Conservation (phyloP, 805 yeast genomes). For the Ogataea nonfermentans region DNA sequence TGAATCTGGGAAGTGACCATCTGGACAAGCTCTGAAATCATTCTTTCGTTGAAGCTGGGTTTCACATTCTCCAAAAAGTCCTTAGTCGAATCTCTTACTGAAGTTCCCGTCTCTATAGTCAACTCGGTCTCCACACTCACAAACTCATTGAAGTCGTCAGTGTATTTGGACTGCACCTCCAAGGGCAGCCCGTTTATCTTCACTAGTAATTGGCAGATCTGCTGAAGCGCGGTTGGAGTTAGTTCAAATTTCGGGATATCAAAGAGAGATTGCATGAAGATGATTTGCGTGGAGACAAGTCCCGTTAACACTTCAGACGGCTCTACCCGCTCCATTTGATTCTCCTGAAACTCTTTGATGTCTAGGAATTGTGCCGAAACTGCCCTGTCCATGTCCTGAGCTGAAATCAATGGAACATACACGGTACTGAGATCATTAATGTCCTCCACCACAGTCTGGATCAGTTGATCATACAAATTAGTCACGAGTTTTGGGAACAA, state of each 20-base stretch:
- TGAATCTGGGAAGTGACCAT: constrained; percentile 14
- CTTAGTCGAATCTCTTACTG: constrained; percentile 59
- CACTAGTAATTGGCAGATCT: constrained; percentile 33
- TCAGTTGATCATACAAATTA: constrained; percentile 7
- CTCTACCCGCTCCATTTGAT: constrained; percentile 27
- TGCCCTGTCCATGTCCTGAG: constrained; percentile 2
- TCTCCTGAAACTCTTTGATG: constrained; percentile 17
- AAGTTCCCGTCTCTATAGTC: constrained; percentile 40
- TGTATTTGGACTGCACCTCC: constrained; percentile 47
- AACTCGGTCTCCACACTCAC: constrained; percentile 76
- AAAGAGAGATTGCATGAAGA: constrained; percentile 29
- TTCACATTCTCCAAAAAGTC: constrained; percentile 55
- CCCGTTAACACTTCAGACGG: constrained; percentile 19
- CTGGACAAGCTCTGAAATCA: constrained; percentile 25
- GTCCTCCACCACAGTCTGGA: constrained; percentile 21
- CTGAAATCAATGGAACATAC: constrained; percentile 20
- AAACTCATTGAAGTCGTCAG: constrained; percentile 61
- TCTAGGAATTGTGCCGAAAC: constrained; percentile 20
- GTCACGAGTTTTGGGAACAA: constrained; percentile 25
- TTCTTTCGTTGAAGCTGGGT: constrained; percentile 36
- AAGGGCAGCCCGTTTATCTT: constrained; percentile 42
- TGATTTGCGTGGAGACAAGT: constrained; percentile 32
- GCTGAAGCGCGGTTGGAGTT: constrained; percentile 16
- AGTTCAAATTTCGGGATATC: constrained; percentile 20
- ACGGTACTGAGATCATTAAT: constrained; percentile 17